Percentiles rank a stretch among this genome's conserved stretches.
These are phyloP conservation scores for Lipomyces starkeyi DNA, from an alignment of 805 yeast genomes.

Conservation along the genomic window DNA sequence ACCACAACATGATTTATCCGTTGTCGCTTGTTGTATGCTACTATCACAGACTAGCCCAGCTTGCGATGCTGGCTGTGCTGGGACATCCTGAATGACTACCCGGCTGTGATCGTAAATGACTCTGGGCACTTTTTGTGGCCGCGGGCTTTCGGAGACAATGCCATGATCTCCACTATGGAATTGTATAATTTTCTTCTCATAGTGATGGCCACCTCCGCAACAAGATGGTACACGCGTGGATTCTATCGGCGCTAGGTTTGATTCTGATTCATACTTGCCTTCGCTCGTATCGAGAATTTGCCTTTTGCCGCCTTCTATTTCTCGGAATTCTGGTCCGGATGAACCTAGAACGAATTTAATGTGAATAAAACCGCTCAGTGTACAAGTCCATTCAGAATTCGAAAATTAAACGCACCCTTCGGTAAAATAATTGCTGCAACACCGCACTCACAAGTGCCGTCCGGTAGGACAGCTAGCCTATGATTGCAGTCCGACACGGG, in stretches of 20 bases:
- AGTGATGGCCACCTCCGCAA: neutral
- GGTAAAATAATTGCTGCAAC: constrained; percentile 49
- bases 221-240: neutral
- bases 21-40: neutral
- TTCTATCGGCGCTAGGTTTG: neutral
- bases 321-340: constrained; percentile 9
- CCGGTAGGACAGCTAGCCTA: constrained; percentile 65
- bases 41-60: neutral
- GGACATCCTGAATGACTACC: constrained; percentile 16
- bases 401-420: neutral
- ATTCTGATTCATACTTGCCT: neutral
- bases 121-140: constrained; percentile 1
- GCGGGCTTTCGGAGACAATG: neutral
- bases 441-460: constrained; percentile 63
- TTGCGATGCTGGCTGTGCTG: neutral
- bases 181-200: neutral
- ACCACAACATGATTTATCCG: neutral
- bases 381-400: neutral
- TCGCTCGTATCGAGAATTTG: constrained; percentile 15
- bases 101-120: constrained; percentile 21
- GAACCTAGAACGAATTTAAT: constrained; percentile 6
- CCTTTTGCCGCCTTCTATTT: constrained; percentile 13
- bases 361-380: neutral
- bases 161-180: neutral
- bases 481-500: constrained; percentile 68